Evolutionary conservation across 345 rosid genomes (phyloP).

Genomic region (Angophora floribunda): DNA sequence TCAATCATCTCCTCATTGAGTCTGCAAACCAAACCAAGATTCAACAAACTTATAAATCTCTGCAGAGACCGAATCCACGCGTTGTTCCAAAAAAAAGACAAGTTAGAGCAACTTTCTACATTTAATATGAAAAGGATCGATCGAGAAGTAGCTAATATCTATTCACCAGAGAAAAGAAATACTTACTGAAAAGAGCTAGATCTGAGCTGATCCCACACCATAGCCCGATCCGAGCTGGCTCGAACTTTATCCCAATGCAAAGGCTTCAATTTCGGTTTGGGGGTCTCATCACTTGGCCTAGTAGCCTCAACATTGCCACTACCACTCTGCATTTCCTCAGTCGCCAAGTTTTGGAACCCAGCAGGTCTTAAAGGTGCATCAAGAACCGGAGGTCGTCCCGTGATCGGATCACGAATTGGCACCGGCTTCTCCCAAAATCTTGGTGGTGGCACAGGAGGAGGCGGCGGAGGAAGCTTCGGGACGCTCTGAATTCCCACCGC

Average conservation of each 20-base stretch:
- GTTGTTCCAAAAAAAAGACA: background rate
- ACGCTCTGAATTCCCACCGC: conserved; percentile 2
- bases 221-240: conserved; percentile 81
- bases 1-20: conserved; percentile 98
- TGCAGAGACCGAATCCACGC: background rate
- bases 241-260: conserved; percentile 98
- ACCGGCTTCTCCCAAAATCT: conserved; percentile 44
- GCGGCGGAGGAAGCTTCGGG: conserved; percentile 61
- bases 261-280: conserved; percentile 76
- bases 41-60: background rate
- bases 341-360: conserved; percentile 4
- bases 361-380: conserved; percentile 28
- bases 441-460: conserved; percentile 59
- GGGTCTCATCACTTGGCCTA: conserved; percentile 31
- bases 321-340: conserved; percentile 9
- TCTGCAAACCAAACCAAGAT: conserved; percentile 25
- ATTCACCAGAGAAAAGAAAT: background rate
- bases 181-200: conserved; percentile 94
- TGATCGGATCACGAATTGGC: background rate
- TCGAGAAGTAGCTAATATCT: background rate
- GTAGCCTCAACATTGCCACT: conserved; percentile 8
- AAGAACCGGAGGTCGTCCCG: conserved; percentile 30
- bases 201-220: conserved; percentile 95
- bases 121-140: background rate
- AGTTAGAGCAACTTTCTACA: background rate